A percentile compares a stretch with the other conserved stretches of the same genome.
phyloP scores from a whole-genome alignment of 257 asterid genomes.

The Jacaranda copaia region DNA sequence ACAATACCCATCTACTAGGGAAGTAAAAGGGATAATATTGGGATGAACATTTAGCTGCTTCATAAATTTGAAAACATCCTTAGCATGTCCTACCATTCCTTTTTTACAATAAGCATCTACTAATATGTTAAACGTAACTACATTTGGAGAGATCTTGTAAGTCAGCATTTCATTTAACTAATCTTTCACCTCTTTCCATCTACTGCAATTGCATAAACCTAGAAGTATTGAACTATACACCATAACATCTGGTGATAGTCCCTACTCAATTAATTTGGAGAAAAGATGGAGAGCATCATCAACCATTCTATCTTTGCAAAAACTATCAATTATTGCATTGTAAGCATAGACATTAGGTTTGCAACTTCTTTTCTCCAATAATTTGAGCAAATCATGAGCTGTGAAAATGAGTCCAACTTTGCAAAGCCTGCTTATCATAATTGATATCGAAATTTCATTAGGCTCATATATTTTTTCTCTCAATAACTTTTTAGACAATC shows the following conservation, averaged over 20 bases:
- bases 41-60: constrained; percentile 7
- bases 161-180: constrained; percentile 13
- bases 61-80: constrained; percentile 22
- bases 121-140: constrained; percentile 23
- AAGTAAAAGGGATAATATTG: constrained; percentile 1
- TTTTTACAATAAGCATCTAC: constrained; percentile 32
- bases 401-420: too few species aligned
- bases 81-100: constrained; percentile 11
- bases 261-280: not conserved
- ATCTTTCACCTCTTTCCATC: constrained; percentile 27
- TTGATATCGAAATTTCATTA: too few species aligned
- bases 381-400: too few species aligned
- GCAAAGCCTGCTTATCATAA: too few species aligned
- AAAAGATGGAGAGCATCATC: not conserved
- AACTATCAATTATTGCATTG: too few species aligned
- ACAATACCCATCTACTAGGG: constrained; percentile 31
- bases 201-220: constrained; percentile 26
- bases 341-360: too few species aligned
- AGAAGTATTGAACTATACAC: constrained; percentile 29
- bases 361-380: too few species aligned
- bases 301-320: too few species aligned
- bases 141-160: not conserved
- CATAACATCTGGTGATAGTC: not conserved
- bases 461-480: too few species aligned
- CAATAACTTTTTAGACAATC: too few species aligned